Conservation (phyloP, 306 rosid genomes). For the Coriaria nepalensis region DNA sequence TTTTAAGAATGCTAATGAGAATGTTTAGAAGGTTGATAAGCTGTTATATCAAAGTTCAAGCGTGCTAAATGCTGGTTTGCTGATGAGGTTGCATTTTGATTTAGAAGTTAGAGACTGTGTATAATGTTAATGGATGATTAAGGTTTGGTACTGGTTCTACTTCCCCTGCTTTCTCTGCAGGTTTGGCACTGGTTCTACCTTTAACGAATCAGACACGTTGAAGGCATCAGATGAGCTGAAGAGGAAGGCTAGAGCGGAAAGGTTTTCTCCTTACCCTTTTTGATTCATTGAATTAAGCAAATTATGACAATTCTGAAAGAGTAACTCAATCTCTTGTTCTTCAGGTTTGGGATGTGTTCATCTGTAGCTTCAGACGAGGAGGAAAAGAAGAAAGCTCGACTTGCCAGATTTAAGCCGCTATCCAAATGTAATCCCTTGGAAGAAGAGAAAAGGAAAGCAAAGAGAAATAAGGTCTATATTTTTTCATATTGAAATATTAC, state of each 20-base stretch:
- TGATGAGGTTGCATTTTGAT: too few species aligned
- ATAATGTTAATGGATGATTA: neutral
- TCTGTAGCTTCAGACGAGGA: conserved; percentile 42
- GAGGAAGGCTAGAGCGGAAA: conserved; percentile 84
- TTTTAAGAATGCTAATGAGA: neutral
- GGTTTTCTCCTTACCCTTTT: conserved; percentile 27
- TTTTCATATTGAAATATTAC: neutral
- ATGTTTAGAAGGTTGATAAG: neutral
- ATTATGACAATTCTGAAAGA: too few species aligned
- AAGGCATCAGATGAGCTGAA: conserved; percentile 51
- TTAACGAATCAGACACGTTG: conserved; percentile 29
- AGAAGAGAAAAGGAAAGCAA: conserved; percentile 68
- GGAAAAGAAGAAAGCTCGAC: conserved; percentile 82
- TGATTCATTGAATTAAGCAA: neutral
- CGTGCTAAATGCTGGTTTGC: too few species aligned
- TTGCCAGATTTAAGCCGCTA: conserved; percentile 48
- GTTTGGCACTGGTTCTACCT: conserved; percentile 40
- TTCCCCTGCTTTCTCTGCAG: conserved; percentile 17
- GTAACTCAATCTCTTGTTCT: conserved; percentile 1
- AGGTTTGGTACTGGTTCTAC: too few species aligned
- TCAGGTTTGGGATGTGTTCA: conserved; percentile 59
- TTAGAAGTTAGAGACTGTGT: too few species aligned
- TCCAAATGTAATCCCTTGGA: conserved; percentile 43
- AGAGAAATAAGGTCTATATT: conserved; percentile 45
- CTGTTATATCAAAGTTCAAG: too few species aligned